Evolutionary conservation across 2,329 filamentous ascomycete species (phyloP).

Genomic region (Aspergillus candidus): DNA sequence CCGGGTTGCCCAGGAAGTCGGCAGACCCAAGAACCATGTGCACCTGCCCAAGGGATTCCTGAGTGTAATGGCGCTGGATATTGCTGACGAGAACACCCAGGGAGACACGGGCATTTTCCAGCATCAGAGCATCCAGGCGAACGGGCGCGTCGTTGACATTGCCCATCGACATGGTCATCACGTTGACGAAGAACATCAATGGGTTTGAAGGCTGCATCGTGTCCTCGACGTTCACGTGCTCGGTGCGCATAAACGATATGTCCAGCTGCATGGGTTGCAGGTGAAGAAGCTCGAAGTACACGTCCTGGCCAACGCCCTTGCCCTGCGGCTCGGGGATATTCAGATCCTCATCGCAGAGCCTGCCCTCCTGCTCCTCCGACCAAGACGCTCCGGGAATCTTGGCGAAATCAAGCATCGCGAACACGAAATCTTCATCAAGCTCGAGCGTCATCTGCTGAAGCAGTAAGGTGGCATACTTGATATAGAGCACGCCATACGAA

Average conservation of each 20-base stretch:
- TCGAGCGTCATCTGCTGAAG: constrained; percentile 98
- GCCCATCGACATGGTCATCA: constrained; percentile 98
- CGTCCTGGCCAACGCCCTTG: constrained; percentile 79
- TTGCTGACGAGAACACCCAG: constrained; percentile 76
- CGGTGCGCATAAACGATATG: constrained; percentile 92
- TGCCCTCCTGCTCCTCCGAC: constrained; percentile 75
- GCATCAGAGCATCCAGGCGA: constrained; percentile 82
- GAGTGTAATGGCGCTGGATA: constrained; percentile 89
- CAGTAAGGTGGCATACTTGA: constrained; percentile 93
- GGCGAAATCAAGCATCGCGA: constrained; percentile 88
- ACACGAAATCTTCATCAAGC: constrained; percentile 96
- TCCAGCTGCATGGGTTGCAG: constrained; percentile 98
- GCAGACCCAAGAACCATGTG: constrained; percentile 96
- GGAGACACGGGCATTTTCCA: constrained; percentile 92
- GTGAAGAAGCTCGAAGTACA: constrained; percentile 96
- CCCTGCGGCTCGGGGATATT: constrained; percentile 89
- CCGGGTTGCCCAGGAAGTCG: constrained; percentile 95
- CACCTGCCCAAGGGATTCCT: constrained; percentile 90
- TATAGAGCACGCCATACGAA: constrained; percentile 93
- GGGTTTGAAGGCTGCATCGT: constrained; percentile 86
- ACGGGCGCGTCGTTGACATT: constrained; percentile 98
- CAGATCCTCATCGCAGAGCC: constrained; percentile 79
- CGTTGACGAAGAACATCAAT: constrained; percentile 97
- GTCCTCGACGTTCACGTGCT: constrained; percentile 92
- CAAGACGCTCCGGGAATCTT: constrained; percentile 88